phyloP scores from a whole-genome alignment of 306 rosid species.

The Argentina anserina region DNA sequence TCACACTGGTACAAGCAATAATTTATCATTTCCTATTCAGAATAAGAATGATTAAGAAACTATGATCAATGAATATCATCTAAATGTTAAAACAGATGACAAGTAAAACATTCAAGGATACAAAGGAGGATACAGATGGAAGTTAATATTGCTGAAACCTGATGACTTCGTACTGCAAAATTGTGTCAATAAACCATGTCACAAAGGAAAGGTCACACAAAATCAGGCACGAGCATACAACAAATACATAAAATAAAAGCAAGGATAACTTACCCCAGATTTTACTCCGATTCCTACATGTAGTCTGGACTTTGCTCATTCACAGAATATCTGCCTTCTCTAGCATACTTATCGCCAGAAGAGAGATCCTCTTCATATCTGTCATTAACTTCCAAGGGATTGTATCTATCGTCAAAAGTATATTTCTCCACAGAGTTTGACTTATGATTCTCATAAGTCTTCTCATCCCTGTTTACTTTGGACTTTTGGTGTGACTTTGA shows the following conservation, averaged over 20 bases:
- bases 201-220: constrained; percentile 31
- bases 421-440: constrained; percentile 31
- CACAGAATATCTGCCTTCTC: constrained; percentile 27
- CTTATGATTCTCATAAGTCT: constrained; percentile 30
- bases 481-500: constrained; percentile 25
- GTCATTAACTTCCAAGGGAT: constrained; percentile 54
- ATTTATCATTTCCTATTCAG: background rate
- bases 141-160: constrained; percentile 56
- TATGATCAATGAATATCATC: background rate
- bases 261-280: constrained; percentile 42
- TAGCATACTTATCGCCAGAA: constrained; percentile 23
- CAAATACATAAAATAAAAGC: constrained; percentile 21
- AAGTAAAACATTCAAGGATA: constrained; percentile 58
- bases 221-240: constrained; percentile 22
- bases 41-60: background rate
- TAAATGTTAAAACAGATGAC: background rate
- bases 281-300: constrained; percentile 11
- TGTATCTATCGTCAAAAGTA: constrained; percentile 62
- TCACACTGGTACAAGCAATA: background rate
- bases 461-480: constrained; percentile 34
- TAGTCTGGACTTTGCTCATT: constrained; percentile 8
- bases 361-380: constrained; percentile 36
- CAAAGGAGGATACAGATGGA: constrained; percentile 80
- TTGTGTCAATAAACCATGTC: constrained; percentile 49
- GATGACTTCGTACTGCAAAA: constrained; percentile 68